These are phyloP conservation scores for Bryoglossum gracile DNA, from an alignment of 495 filamentous ascomycete genomes.

Conservation along the genomic window DNA sequence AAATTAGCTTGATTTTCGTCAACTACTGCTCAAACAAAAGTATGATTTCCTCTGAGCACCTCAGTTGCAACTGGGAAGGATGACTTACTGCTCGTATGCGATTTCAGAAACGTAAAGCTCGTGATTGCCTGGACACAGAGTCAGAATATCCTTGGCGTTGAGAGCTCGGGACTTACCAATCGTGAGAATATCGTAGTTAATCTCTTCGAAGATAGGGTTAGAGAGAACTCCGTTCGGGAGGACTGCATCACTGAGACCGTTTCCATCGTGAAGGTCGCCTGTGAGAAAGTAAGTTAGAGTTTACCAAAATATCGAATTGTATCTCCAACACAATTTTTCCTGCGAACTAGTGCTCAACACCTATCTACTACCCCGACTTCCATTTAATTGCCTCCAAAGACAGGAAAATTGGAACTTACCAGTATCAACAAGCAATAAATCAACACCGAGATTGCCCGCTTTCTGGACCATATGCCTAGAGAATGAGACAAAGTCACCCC, in stretches of 20 bases:
- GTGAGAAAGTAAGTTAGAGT: neutral
- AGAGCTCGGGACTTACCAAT: conserved; percentile 53
- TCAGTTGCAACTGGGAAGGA: too few relatives aligned
- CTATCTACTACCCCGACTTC: too few relatives aligned
- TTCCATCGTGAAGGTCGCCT: conserved; percentile 79
- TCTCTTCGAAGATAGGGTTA: conserved; percentile 72
- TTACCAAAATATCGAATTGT: neutral
- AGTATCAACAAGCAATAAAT: conserved; percentile 91
- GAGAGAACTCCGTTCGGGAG: conserved; percentile 79
- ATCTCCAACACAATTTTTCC: too few relatives aligned
- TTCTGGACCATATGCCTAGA: conserved; percentile 66
- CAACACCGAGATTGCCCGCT: conserved; percentile 70
- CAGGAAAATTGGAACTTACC: conserved; percentile 34
- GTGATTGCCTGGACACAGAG: conserved; percentile 81
- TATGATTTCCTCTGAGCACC: too few relatives aligned
- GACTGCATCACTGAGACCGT: conserved; percentile 85
- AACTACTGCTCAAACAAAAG: conserved; percentile 41
- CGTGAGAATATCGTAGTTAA: conserved; percentile 35
- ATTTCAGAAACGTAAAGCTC: conserved; percentile 80
- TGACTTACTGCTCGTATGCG: conserved; percentile 53
- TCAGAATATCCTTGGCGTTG: neutral
- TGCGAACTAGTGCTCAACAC: too few relatives aligned
- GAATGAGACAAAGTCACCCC: conserved; percentile 95
- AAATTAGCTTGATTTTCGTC: neutral
- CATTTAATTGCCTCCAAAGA: neutral